Evolutionary conservation across 306 rosid species (phyloP), one percentile per base, ranked within the genome.

Genomic region (Lathyrus oleraceus): DNA sequence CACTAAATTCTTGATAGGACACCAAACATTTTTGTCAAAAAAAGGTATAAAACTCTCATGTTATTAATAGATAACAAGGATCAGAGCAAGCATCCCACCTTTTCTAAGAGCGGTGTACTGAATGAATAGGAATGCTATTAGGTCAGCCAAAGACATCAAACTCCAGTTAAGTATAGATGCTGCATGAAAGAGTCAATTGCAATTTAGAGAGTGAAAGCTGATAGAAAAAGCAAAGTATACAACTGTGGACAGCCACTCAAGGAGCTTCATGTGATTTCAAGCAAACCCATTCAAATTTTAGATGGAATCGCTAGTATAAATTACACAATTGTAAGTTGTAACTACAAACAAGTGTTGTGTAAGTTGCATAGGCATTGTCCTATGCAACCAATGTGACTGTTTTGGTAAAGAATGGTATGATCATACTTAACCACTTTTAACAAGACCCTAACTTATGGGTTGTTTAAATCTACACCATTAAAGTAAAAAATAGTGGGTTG

Each of bases 161-260:
- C 82, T 81, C 82, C 85, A 77, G 56, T 81, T 63, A 70, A 73
- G 77, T 65, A 58, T 30, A 59, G 85, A 79, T 49, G 85, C 85
- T 81, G 82, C 82, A 69, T 15, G 48, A 63, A 81, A 8, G 30
- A 53, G 38, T 70, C 20, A 59, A 10, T 27, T 71, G 52, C 20
- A 71, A 48, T 40, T 64, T 75, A 8, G 42, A 11, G 36, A 13
- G 36, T 27, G 17, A 62, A 8, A 53, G 15, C 17, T 16, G 44
- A 19, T 51, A 15, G 23, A 67, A 56, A 30, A 56, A 20, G 32
- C 59, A 65, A 9, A 19, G 28, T 12, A 78, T 57, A 35, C 56
- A 71, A 65, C 65, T 47, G 4, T 7, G 53, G 43, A n/a, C n/a
- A 43, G 28, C 49, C 17, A 39, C 10, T 36, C 49, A 57, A 19